phyloP scores from a whole-genome alignment of 73 alveolate genomes.

The Tetrahymena elliotti region DNA sequence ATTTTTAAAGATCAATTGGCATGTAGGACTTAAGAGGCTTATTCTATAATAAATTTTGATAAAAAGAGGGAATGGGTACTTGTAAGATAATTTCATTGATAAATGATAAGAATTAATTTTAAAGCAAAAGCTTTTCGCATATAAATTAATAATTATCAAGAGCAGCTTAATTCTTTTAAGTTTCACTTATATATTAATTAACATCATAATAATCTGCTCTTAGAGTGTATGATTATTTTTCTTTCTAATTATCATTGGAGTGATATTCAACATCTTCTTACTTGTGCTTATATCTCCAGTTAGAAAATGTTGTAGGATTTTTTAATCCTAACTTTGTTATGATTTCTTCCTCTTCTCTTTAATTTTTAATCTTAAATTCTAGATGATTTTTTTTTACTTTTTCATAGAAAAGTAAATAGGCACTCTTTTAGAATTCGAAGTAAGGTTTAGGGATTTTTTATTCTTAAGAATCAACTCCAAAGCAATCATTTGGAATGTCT shows the following conservation, averaged over 20 bases:
- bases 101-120: not conserved
- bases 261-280: not conserved
- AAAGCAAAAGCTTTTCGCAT: not conserved
- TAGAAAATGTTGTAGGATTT: not conserved
- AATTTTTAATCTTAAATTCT: not conserved
- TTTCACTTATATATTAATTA: not conserved
- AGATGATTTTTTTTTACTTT: not conserved
- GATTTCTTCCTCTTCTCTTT: not conserved
- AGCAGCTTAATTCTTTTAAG: not conserved
- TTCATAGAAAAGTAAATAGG: not conserved
- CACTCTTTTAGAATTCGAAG: not conserved
- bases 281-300: not conserved
- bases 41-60: not conserved
- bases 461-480: not conserved
- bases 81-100: not conserved
- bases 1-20: not conserved
- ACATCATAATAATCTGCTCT: not conserved
- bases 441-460: not conserved
- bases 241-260: not conserved
- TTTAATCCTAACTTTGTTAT: not conserved
- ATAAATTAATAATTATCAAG: not conserved
- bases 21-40: not conserved
- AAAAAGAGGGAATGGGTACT: not conserved
- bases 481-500: not conserved
- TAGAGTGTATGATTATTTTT: not conserved